phyloP scores from a whole-genome alignment of 208 protist species.

The Kentomonas sorsogonicus region DNA sequence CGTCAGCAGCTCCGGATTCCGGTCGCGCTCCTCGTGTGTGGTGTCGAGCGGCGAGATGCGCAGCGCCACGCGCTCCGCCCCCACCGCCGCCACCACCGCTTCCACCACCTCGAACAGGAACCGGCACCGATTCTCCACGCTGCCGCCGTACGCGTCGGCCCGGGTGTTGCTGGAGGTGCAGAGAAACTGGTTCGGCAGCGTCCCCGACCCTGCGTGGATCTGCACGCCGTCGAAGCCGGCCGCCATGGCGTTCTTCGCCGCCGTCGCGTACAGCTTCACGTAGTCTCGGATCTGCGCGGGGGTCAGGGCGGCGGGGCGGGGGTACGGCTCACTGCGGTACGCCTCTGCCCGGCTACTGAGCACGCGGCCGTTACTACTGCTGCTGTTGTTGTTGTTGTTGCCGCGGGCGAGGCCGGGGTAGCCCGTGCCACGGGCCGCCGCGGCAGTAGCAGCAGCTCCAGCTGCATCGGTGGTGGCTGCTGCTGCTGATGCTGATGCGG shows the following conservation, averaged over 20 bases:
- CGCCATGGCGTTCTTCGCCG: slow-evolving; percentile 42
- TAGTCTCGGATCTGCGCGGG: slow-evolving; percentile 49
- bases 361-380: too few relatives aligned
- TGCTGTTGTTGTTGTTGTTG: too few relatives aligned
- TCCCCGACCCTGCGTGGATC: slow-evolving; percentile 77
- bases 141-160: slow-evolving; percentile 75
- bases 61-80: slow-evolving; percentile 26
- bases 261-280: slow-evolving; percentile 36
- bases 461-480: too few relatives aligned
- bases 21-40: slow-evolving; percentile 15
- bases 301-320: slow-evolving; percentile 32
- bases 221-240: slow-evolving; percentile 85
- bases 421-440: too few relatives aligned
- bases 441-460: too few relatives aligned
- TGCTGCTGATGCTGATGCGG: too few relatives aligned
- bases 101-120: slow-evolving; percentile 52
- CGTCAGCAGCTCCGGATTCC: slow-evolving; percentile 16
- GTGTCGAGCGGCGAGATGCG: slow-evolving; percentile 32
- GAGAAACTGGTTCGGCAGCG: slow-evolving; percentile 78
- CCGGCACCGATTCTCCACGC: slow-evolving; percentile 39
- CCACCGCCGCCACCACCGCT: slow-evolving; percentile 26
- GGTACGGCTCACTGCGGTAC: slow-evolving; percentile 3
- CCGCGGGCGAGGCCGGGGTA: too few relatives aligned
- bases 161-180: slow-evolving; percentile 48
- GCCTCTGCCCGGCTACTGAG: too few relatives aligned